Conservation (phyloP, 2,329 filamentous ascomycete genomes). For the Xylogone sp. region DNA sequence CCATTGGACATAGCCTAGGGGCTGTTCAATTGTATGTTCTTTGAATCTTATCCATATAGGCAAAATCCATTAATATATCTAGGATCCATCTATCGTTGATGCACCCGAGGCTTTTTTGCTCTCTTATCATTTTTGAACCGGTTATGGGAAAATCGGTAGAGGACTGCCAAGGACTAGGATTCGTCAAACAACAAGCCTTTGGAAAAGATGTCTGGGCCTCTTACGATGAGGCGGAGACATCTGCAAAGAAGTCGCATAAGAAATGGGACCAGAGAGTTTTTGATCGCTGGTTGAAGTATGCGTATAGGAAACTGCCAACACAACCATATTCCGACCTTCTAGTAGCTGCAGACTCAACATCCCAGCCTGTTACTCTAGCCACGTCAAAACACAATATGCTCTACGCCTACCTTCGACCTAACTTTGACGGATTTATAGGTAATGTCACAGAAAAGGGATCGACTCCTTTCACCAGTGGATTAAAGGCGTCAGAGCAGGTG, state of each 20-base stretch:
- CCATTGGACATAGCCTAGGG: constrained; percentile 85
- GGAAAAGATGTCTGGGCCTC: neutral
- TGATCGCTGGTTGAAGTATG: constrained; percentile 65
- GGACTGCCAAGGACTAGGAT: neutral
- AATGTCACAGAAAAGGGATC: neutral
- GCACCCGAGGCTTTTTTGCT: neutral
- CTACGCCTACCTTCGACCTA: neutral
- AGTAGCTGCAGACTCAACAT: neutral
- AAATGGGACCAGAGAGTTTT: constrained; percentile 80
- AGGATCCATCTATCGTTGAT: constrained; percentile 63
- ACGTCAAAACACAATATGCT: neutral
- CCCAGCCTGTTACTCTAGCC: neutral
- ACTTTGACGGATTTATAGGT: neutral
- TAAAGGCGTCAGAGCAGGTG: neutral
- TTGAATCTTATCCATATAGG: constrained; percentile 59
- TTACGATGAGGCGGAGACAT: neutral
- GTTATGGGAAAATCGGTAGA: neutral
- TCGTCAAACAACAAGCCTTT: neutral
- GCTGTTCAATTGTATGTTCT: constrained; percentile 57
- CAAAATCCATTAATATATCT: constrained; percentile 73
- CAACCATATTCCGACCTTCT: neutral
- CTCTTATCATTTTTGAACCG: constrained; percentile 1
- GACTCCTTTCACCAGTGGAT: neutral
- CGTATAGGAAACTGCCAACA: neutral
- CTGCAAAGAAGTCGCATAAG: constrained; percentile 56